These are phyloP conservation scores for Lonicera japonica DNA, from an alignment of 129 eudicot genomes.

Conservation along the genomic window DNA sequence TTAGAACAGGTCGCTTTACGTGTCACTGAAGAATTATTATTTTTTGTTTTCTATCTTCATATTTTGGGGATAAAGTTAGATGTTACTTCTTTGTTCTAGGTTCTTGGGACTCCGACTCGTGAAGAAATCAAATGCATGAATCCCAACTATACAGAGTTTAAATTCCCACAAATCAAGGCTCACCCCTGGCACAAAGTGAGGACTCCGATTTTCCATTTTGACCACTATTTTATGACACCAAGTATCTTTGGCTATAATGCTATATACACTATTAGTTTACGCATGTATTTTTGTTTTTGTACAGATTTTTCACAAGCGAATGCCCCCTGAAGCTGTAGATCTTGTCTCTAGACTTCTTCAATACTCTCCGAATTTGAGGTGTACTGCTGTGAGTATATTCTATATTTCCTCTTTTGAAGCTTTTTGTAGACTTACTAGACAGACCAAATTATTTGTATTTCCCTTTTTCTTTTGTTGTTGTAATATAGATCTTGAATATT, in stretches of 20 bases:
- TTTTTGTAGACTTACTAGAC: no score
- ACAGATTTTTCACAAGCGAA: constrained; percentile 68
- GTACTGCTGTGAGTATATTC: constrained; percentile 57
- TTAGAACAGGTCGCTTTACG: no score
- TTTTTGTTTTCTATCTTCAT: no score
- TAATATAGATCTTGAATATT: no score
- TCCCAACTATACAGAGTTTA: constrained; percentile 68
- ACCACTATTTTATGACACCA: constrained; percentile 1
- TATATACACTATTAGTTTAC: not conserved
- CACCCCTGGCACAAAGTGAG: constrained; percentile 77
- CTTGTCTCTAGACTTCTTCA: constrained; percentile 65
- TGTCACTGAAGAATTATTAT: no score
- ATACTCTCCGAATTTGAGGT: constrained; percentile 57
- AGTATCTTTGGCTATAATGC: not conserved
- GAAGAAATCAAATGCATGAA: constrained; percentile 75
- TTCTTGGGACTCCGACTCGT: constrained; percentile 73
- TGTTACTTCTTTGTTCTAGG: constrained; percentile 25
- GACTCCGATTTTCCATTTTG: not conserved
- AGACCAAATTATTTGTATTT: no score
- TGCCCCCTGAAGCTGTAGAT: constrained; percentile 70
- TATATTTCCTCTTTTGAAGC: not conserved
- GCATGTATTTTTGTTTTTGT: not conserved
- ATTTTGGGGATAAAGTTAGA: not conserved
- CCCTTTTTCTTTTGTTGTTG: no score
- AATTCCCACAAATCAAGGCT: constrained; percentile 57